These are phyloP conservation scores for Crithidia acanthocephali DNA, from an alignment of 208 protist genomes.

Conservation along the genomic window DNA sequence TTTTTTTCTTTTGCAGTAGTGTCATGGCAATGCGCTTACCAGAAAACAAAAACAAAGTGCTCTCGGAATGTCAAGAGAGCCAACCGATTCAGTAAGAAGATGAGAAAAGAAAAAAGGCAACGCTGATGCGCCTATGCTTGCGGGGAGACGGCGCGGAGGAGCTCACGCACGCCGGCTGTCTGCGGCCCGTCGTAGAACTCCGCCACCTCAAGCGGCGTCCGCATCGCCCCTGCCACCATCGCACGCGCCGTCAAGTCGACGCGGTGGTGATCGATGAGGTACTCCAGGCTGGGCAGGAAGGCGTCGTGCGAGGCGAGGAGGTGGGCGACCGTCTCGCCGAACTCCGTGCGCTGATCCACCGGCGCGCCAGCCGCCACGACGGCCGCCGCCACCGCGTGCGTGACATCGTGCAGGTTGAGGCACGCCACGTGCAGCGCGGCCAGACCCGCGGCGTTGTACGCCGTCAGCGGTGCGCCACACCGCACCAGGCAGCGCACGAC, in stretches of 20 bases:
- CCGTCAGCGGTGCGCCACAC: conserved; percentile 5
- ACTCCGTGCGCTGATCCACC: conserved; percentile 27
- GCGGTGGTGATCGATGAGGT: conserved; percentile 16
- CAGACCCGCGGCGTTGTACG: conserved; percentile 29
- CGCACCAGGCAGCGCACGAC: conserved; percentile 27
- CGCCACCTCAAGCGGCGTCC: conserved; percentile 36
- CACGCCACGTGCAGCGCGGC: conserved; percentile 41
- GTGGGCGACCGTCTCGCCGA: conserved; percentile 38
- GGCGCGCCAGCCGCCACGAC: conserved; percentile 21
- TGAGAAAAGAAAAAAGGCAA: conserved; percentile 26
- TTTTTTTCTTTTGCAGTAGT: no score
- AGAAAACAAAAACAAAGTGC: no score
- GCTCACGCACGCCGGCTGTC: background rate
- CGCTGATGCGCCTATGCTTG: background rate
- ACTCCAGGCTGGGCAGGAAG: conserved; percentile 29
- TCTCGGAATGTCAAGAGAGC: no score
- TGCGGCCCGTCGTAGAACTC: conserved; percentile 10
- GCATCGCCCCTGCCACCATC: conserved; percentile 27
- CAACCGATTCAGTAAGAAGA: background rate
- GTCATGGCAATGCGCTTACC: no score
- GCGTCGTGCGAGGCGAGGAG: conserved; percentile 32
- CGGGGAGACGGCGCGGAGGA: conserved; percentile 1
- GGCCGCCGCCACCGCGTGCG: conserved; percentile 13
- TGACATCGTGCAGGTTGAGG: conserved; percentile 29
- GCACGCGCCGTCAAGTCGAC: conserved; percentile 19